Percentiles rank a stretch among this genome's conserved stretches.
phyloP scores from a whole-genome alignment of 768 basidiomycete species.

The Lactarius tabidus region DNA sequence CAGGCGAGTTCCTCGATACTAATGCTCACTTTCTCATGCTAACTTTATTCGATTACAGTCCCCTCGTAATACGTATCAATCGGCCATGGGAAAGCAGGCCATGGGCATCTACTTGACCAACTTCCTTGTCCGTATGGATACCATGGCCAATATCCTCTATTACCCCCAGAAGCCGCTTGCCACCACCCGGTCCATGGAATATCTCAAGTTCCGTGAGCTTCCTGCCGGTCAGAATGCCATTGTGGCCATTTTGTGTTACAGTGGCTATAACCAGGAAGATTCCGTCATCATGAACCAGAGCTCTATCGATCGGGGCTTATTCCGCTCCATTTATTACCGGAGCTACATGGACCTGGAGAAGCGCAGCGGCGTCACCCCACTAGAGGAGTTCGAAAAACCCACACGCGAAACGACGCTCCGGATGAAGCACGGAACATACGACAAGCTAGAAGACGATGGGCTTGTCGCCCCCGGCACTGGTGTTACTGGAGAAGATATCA shows the following conservation, averaged over 20 bases:
- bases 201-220: constrained; percentile 96
- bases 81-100: constrained; percentile 99
- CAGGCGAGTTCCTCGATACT: constrained; percentile 55
- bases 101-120: constrained; percentile 99
- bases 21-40: neutral
- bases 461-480: constrained; percentile 94
- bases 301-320: constrained; percentile 95
- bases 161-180: constrained; percentile 99
- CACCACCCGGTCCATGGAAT: constrained; percentile 99
- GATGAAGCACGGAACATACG: constrained; percentile 98
- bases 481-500: constrained; percentile 95
- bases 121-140: constrained; percentile 98
- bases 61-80: constrained; percentile 99
- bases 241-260: constrained; percentile 97
- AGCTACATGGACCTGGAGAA: constrained; percentile 99
- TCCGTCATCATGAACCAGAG: constrained; percentile 99
- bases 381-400: constrained; percentile 98
- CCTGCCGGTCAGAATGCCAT: constrained; percentile 99
- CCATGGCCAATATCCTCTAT: constrained; percentile 99
- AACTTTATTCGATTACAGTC: constrained; percentile 52
- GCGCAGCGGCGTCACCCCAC: constrained; percentile 84
- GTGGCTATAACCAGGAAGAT: constrained; percentile 99
- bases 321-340: constrained; percentile 97
- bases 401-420: constrained; percentile 87
- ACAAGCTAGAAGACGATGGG: constrained; percentile 96